Evolutionary conservation across 1,139 yeast species (phyloP), one percentile per base, ranked within the genome.

Genomic region (Hansenula sp.): DNA sequence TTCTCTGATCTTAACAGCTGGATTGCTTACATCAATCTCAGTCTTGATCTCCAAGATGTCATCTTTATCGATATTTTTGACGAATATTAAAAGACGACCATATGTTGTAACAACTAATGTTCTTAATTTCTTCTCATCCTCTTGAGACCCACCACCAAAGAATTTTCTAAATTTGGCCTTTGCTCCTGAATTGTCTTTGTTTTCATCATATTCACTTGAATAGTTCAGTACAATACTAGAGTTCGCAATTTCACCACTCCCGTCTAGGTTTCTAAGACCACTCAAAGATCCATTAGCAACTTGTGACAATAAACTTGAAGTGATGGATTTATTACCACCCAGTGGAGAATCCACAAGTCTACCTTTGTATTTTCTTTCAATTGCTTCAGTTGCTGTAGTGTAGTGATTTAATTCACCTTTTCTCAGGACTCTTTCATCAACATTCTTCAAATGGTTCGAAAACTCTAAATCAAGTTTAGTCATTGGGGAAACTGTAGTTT

Each of bases 381-480:
- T 74, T 0, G 49, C 38, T 3, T 76, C 83, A 0, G 60, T 61
- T 19, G 81, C 77, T 0, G 66, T 46, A 12, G 57, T 38, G n/a
- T 61, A 55, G 34, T 72, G 66, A 15, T 60, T 57, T 5, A 79
- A 64, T 21, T 69, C 68, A 0, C 94, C 96, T 17, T 78, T 74
- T 50, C 79, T 79, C 41, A 89, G 53, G 1, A 90, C 74, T 44
- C 95, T 72, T 62, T 91, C 98, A 42, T 84, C 83, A 2, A 76
- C 68, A 54, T 78, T 79, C 13, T 66, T 68, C 47, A 90, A 68
- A 52, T 74, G 77, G 37, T 70, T 66, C 12, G 77, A 72, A 89
- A 93, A 89, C 28, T 86, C 84, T 21, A 77, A 66, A 55, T 89
- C 96, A 3, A 82, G 59, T 16, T 78, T 68, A 0, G 81, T 71